A percentile compares a stretch with the other conserved stretches of the same genome.
Conservation (phyloP, 2,329 filamentous ascomycete species). For the Botrytis aclada region DNA sequence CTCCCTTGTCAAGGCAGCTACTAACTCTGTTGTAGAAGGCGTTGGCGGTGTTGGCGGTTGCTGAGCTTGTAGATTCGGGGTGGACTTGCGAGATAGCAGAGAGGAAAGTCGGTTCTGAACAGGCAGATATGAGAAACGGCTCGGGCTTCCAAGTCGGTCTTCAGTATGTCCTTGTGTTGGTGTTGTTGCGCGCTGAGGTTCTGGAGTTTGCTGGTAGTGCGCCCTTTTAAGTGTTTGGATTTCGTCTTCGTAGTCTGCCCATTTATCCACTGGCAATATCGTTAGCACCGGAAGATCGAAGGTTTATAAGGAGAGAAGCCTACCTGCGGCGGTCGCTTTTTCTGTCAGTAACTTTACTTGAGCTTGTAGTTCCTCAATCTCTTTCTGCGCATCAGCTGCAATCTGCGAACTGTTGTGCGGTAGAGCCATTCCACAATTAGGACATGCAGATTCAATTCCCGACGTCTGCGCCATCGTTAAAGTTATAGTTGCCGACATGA, state of each 20-base stretch:
- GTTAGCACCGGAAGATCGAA: constrained; percentile 14
- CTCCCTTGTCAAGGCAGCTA: constrained; percentile 63
- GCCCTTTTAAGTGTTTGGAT: constrained; percentile 55
- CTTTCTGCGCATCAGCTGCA: constrained; percentile 48
- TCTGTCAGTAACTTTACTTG: constrained; percentile 69
- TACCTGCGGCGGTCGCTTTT: constrained; percentile 63
- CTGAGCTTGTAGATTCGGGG: constrained; percentile 40
- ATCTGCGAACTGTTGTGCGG: constrained; percentile 28
- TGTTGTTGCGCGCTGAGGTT: constrained; percentile 5
- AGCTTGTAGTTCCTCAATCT: constrained; percentile 66
- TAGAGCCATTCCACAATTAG: constrained; percentile 36
- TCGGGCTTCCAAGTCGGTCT: constrained; percentile 33
- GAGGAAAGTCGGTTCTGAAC: constrained; percentile 41
- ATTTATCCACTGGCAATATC: constrained; percentile 51
- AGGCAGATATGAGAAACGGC: constrained; percentile 33
- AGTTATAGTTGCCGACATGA: constrained; percentile 37
- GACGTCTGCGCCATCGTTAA: constrained; percentile 32
- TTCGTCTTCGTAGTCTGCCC: constrained; percentile 80
- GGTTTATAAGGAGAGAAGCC: constrained; percentile 27
- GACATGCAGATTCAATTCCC: constrained; percentile 27
- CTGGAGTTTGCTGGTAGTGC: constrained; percentile 28
- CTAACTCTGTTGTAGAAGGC: constrained; percentile 47
- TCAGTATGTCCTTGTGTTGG: constrained; percentile 34
- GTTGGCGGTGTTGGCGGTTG: constrained; percentile 26
- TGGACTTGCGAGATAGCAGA: constrained; percentile 50